Evolutionary conservation across 2,329 filamentous ascomycete species (phyloP), one percentile per base, ranked within the genome.

Genomic region (Emergomyces orientalis): DNA sequence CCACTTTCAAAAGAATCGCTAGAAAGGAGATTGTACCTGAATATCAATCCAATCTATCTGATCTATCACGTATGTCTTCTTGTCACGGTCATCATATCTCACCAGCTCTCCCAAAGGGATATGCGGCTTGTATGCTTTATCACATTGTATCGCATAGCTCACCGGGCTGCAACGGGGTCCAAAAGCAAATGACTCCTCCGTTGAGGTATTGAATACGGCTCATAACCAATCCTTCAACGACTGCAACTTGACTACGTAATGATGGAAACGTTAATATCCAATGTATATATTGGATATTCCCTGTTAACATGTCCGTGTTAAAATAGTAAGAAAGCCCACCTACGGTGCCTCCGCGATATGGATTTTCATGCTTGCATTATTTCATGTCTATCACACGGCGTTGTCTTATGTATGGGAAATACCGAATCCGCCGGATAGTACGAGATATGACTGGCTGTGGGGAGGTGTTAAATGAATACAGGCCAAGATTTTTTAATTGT

Each of bases 341-440:
- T 65, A 73, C 68, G 72, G 72, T 60, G 75, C 73, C 62, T 71
- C 70, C 14, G 72, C 73, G 19, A 69, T 64, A 4, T 74, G 67
- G 34, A 75, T 66, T 9, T 69, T 67, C 63, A 75, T 68, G 1
- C 65, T 63, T 13, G 65, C 55, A 1, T 66, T 63, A 59, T 69
- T 70, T 8, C 58, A 13, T 14, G 32, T 9, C 43, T 37, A 30
- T n/a, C 52, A 39, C 62, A 64, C 25, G n/a, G n/a, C n/a, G n/a
- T n/a, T n/a, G n/a, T n/a, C n/a, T n/a, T n/a, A n/a, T n/a, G n/a
- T n/a, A n/a, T 72, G 69, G 0, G 72, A 76, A 60, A 77, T 78
- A 11, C 77, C 76, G 0, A 79, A 68, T 1, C 78, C 77, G 5
- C 78, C 78, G 5, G 74, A 77, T 1, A 79, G 71, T 0, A 80